Evolutionary conservation across 2,329 filamentous ascomycete species (phyloP).

Genomic region (Epichloe glyceriae): DNA sequence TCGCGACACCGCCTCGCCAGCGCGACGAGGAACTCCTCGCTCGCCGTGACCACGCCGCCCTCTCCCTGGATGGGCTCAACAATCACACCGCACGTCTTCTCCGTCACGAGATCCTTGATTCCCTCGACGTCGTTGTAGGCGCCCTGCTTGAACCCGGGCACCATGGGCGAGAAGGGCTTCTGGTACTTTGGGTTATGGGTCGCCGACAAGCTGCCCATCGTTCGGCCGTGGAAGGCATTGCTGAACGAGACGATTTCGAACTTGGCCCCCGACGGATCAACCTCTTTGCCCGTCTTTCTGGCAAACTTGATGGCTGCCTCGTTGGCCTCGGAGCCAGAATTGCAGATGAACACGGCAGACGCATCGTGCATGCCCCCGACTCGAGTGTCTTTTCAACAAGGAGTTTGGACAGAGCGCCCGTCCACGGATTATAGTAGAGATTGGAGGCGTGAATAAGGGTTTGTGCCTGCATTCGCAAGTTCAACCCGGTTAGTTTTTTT

Average conservation of each 20-base stretch:
- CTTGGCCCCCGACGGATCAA: constrained; percentile 61
- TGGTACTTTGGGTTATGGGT: constrained; percentile 98
- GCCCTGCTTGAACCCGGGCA: constrained; percentile 83
- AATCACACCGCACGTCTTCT: constrained; percentile 84
- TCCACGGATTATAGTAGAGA: constrained; percentile 95
- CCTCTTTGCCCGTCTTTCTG: constrained; percentile 71
- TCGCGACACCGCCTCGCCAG: constrained; percentile 75
- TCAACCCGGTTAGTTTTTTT: background rate
- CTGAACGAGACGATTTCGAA: constrained; percentile 81
- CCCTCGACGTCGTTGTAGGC: constrained; percentile 69
- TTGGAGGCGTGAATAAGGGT: constrained; percentile 88
- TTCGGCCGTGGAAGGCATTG: constrained; percentile 89
- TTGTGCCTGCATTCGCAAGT: constrained; percentile 32
- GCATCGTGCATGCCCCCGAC: constrained; percentile 75
- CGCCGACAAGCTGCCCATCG: constrained; percentile 89
- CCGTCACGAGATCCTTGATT: constrained; percentile 62
- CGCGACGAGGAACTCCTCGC: constrained; percentile 68
- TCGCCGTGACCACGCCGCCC: constrained; percentile 78
- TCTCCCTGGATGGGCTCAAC: constrained; percentile 97
- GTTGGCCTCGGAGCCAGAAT: constrained; percentile 93
- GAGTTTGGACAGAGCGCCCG: constrained; percentile 72
- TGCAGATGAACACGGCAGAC: constrained; percentile 78
- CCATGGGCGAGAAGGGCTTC: constrained; percentile 85
- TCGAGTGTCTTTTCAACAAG: constrained; percentile 70
- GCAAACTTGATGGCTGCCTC: constrained; percentile 97